Conservation (phyloP, 441 rosid species). For the Francoa sonchifolia region DNA sequence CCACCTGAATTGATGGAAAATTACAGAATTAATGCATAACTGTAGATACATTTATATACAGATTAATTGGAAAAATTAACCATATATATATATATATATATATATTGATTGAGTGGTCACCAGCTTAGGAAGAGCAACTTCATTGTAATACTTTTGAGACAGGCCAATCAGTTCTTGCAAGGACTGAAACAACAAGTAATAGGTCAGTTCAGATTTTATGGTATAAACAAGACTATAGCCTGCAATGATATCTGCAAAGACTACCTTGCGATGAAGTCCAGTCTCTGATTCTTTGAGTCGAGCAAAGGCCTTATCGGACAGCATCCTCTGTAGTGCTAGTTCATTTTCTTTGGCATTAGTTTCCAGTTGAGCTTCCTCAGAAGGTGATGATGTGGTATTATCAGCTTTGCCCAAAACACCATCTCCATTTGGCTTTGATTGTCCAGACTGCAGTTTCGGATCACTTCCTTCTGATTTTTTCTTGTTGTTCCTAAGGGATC, state of each 20-base stretch:
- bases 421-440: conserved; percentile 27
- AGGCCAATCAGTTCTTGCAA: conserved; percentile 60
- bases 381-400: conserved; percentile 24
- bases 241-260: conserved; percentile 1
- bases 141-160: conserved; percentile 56
- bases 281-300: conserved; percentile 78
- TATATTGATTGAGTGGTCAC: conserved; percentile 73
- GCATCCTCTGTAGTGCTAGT: conserved; percentile 38
- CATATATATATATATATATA: conserved; percentile 17
- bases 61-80: conserved; percentile 7
- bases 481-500: conserved; percentile 64
- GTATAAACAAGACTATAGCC: conserved; percentile 4
- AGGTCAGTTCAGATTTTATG: conserved; percentile 17
- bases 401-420: conserved; percentile 30
- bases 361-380: conserved; percentile 25
- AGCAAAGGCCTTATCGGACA: conserved; percentile 55
- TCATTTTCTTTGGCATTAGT: conserved; percentile 24
- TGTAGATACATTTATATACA: conserved; percentile 10
- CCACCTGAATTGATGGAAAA: conserved; percentile 35
- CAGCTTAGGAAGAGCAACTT: conserved; percentile 73
- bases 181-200: conserved; percentile 38
- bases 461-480: conserved; percentile 44
- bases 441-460: conserved; percentile 27
- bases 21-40: conserved; percentile 2
- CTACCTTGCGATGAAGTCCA: conserved; percentile 74